Evolutionary conservation across 257 asterid species (phyloP).

Genomic region (Salvia rosmarinus): DNA sequence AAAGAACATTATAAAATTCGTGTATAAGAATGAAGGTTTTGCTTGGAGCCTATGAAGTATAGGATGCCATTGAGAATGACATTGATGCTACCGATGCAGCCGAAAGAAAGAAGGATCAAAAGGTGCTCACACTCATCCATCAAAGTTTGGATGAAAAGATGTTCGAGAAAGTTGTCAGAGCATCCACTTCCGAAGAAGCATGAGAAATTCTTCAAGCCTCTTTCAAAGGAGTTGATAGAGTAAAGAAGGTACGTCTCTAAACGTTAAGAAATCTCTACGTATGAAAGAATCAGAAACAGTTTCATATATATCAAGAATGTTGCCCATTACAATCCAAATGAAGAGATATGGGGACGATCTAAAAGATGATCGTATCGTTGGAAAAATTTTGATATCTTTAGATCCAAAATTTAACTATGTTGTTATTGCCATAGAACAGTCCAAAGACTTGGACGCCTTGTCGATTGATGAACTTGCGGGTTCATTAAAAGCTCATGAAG

Average conservation of each 20-base stretch:
- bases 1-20: slow-evolving; percentile 5
- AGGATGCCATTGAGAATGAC: not conserved
- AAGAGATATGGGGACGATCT: slow-evolving; percentile 16
- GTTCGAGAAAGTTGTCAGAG: not conserved
- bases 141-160: slow-evolving; percentile 8
- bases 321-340: not conserved
- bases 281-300: not conserved
- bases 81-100: not conserved
- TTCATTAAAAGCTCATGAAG: slow-evolving; percentile 29
- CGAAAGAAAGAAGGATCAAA: not conserved
- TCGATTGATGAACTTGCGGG: not conserved
- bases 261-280: no score
- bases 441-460: slow-evolving; percentile 15
- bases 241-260: not conserved
- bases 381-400: no score
- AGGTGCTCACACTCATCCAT: slow-evolving; percentile 2
- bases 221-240: not conserved
- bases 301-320: not conserved
- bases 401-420: no score
- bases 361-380: no score
- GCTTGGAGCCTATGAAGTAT: slow-evolving; percentile 23
- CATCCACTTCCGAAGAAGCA: not conserved
- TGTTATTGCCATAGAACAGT: slow-evolving; percentile 15
- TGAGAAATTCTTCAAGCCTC: not conserved
- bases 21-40: slow-evolving; percentile 19